phyloP scores from a whole-genome alignment of 345 rosid species.

The Lepidium didymum region DNA sequence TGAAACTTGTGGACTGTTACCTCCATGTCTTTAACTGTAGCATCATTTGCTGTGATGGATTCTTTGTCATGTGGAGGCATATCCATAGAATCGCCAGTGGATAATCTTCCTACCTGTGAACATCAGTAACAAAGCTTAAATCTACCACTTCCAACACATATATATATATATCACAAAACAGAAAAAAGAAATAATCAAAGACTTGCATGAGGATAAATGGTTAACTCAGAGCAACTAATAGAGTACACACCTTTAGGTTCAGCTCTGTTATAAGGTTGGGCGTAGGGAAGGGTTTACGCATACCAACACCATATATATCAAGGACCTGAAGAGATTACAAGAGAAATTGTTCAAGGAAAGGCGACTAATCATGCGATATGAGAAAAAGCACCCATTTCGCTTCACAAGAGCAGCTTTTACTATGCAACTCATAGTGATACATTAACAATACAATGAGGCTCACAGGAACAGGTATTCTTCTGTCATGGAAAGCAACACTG shows the following conservation, averaged over 20 bases:
- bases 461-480: slow-evolving; percentile 95
- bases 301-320: slow-evolving; percentile 82
- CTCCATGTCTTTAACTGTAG: slow-evolving; percentile 95
- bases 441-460: not conserved
- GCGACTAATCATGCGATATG: not conserved
- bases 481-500: slow-evolving; percentile 85
- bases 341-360: not conserved
- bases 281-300: slow-evolving; percentile 46
- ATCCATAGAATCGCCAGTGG: slow-evolving; percentile 95
- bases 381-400: not conserved
- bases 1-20: slow-evolving; percentile 32
- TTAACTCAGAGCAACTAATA: slow-evolving; percentile 1
- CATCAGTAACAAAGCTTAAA: not conserved
- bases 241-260: slow-evolving; percentile 57
- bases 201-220: slow-evolving; percentile 1
- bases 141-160: not conserved
- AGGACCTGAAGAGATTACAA: slow-evolving; percentile 44
- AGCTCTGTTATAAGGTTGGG: slow-evolving; percentile 68
- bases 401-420: not conserved
- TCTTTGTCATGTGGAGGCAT: slow-evolving; percentile 71
- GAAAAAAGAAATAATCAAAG: not conserved
- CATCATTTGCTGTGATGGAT: slow-evolving; percentile 67
- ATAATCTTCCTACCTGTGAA: slow-evolving; percentile 65
- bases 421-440: not conserved
- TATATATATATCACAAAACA: not conserved